phyloP scores from a whole-genome alignment of 345 rosid species.

The Populus tremula region DNA sequence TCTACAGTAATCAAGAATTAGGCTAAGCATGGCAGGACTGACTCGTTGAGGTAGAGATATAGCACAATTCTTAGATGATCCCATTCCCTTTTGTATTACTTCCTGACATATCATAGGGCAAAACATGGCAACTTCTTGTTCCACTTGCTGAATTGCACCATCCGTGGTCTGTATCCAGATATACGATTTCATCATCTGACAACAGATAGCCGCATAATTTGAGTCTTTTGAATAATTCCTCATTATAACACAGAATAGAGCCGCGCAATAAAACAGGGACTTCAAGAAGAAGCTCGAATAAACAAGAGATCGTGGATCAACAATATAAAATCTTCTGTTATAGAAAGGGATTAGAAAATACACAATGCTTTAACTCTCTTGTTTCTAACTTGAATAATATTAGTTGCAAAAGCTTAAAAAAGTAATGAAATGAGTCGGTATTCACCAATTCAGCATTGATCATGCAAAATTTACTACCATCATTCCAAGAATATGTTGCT shows the following conservation, averaged over 20 bases:
- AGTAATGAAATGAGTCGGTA: too few species aligned
- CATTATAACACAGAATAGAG: neutral
- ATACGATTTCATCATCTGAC: conserved; percentile 31
- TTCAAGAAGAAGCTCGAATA: neutral
- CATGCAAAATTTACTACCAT: neutral
- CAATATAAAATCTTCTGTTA: neutral
- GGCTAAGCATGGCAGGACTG: conserved; percentile 66
- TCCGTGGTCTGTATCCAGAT: conserved; percentile 31
- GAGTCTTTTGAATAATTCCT: neutral
- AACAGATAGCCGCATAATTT: neutral
- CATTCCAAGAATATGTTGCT: neutral
- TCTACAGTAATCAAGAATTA: conserved; percentile 83
- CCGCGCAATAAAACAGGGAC: too few species aligned
- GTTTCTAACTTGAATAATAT: neutral
- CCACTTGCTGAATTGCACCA: conserved; percentile 30
- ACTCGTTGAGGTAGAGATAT: conserved; percentile 83
- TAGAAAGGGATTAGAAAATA: neutral
- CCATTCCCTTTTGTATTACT: conserved; percentile 50
- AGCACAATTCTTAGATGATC: conserved; percentile 77
- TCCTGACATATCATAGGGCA: conserved; percentile 33
- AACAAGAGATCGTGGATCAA: neutral
- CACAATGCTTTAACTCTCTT: neutral
- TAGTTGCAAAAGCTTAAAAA: neutral
- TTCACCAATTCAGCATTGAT: too few species aligned
- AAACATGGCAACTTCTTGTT: conserved; percentile 37